Evolutionary conservation across 495 filamentous ascomycete genomes (phyloP), one percentile per base, ranked within the genome.

Genomic region (Paragyromitra xinjiangensis): DNA sequence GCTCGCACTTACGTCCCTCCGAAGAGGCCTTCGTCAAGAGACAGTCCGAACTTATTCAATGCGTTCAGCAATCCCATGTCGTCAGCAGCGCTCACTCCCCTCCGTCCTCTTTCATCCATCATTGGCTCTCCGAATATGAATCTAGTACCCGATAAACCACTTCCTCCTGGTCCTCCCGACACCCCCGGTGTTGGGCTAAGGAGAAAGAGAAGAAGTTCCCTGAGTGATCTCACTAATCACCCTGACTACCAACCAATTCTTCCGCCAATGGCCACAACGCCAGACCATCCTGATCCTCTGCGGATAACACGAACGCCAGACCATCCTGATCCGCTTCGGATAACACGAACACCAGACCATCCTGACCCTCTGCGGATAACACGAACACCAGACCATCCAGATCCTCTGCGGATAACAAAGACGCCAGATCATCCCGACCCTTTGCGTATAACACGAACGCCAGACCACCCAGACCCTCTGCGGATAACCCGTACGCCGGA

Each of bases 171-270:
- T 22, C 71, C 72, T 19, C 83, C 39, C 81, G 24, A 83, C 72
- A 87, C 86, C 2, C 88, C 88, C 72, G 86, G 86, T 12, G 86
- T 86, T 70, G 79, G 78, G 0, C 82, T 79, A 29, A 87, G 90
- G 78, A 93, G 91, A 84, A 98, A 96, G 85, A 87, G 95, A 74
- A 90, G 95, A 78, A 97, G 94, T 83, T 98, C 95, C 26, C 84
- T 99, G 26, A 97, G 94, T 16, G 95, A 99, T 81, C 85, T 99
- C 37, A 92, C 92, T 9, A 75, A 78, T 34, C 80, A 81, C 44
- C 80, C 74, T 24, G 80, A 81, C 50, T 81, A 81, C 48, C 63
- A 79, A 22, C 78, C 77, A 29, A 80, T 80, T 37, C 64, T 78
- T 37, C 78, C 77, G 50, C 78, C 78, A 24, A 80, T 75, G 78